Evolutionary conservation across 495 filamentous ascomycete species (phyloP), one percentile per base, ranked within the genome.

Genomic region (Penicillium steckii): DNA sequence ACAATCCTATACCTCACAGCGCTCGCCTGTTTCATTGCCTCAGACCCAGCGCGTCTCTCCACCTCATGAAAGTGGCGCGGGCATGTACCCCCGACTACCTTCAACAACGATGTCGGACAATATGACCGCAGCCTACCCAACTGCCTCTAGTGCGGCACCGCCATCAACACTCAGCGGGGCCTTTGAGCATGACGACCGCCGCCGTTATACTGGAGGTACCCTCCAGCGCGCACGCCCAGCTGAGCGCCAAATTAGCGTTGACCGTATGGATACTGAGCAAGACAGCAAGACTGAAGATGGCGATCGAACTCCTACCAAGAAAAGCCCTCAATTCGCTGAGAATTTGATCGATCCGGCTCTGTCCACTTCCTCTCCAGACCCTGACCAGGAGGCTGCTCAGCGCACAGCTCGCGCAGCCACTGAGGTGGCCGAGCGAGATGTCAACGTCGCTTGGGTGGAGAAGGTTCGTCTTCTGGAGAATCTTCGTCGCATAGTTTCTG

Each of bases 1-100:
- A 13, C 80, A 90, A 64, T 92, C 89, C 1, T 94, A 96, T 70
- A 87, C 83, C 18, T 91, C 90, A 0, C 84, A 85, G 48, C 90
- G 94, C 62, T 97, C 93, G 4, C 93, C 94, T 0, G 80, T 77
- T 60, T 84, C 88, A 21, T 75, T 89, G 21, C 62, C 83, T 60
- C 53, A 73, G 56, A 52, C 64, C 59, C 64, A 77, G 66, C 82
- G 78, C 57, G 80, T 89, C 66, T 89, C 79, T 52, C 87, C 81
- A 19, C 79, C 77, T 23, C 84, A 80, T 50, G 83, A 81, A 44
- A 82, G 82, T 57, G 80, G 79, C 58, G 81, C 83, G 6, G 74
- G 78, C 13, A 83, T 90, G 76, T 98, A 98, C 69, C 94, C 94
- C 5, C 88, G 78, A 50, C 83, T 98, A 42, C 88, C 91, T 38